These are phyloP conservation scores for Suhomyces kunorum DNA, from an alignment of 1,139 yeast genomes.

Conservation along the genomic window DNA sequence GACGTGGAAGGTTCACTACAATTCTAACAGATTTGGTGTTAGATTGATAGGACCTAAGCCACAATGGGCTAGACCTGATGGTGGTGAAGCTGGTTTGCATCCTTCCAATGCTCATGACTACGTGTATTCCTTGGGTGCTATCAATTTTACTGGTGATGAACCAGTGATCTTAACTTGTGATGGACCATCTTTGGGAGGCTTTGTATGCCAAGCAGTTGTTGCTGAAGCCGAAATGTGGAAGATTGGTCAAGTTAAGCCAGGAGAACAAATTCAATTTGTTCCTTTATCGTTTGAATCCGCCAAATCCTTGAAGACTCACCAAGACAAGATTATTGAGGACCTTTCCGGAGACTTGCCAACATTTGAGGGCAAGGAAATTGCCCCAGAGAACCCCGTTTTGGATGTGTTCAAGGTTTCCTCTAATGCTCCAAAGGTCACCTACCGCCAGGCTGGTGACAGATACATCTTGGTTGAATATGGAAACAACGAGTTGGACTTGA, in stretches of 20 bases:
- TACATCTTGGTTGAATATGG: slow-evolving; percentile 91
- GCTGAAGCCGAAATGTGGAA: slow-evolving; percentile 98
- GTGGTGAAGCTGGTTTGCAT: slow-evolving; percentile 97
- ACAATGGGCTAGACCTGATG: slow-evolving; percentile 93
- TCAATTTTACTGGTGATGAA: slow-evolving; percentile 97
- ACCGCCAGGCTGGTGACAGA: slow-evolving; percentile 97
- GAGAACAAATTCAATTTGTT: slow-evolving; percentile 77
- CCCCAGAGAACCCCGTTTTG: slow-evolving; percentile 65
- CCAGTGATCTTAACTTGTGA: slow-evolving; percentile 96
- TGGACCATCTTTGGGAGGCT: slow-evolving; percentile 97
- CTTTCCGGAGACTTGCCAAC: slow-evolving; percentile 46
- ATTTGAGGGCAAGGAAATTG: slow-evolving; percentile 29
- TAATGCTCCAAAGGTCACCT: slow-evolving; percentile 70
- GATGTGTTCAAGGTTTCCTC: slow-evolving; percentile 47
- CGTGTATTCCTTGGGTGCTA: slow-evolving; percentile 93
- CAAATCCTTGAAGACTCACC: slow-evolving; percentile 56
- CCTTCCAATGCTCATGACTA: slow-evolving; percentile 98
- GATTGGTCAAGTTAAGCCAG: slow-evolving; percentile 96
- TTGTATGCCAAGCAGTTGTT: slow-evolving; percentile 94
- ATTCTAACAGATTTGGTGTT: slow-evolving; percentile 94
- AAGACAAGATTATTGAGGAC: slow-evolving; percentile 53
- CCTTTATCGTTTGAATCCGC: slow-evolving; percentile 76
- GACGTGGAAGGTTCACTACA: slow-evolving; percentile 94
- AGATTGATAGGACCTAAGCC: slow-evolving; percentile 95
- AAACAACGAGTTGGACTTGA: slow-evolving; percentile 80